Percentiles rank a stretch among this genome's conserved stretches.
These are phyloP conservation scores for Fusarium siculi DNA, from an alignment of 2,329 filamentous ascomycete genomes.

Conservation along the genomic window DNA sequence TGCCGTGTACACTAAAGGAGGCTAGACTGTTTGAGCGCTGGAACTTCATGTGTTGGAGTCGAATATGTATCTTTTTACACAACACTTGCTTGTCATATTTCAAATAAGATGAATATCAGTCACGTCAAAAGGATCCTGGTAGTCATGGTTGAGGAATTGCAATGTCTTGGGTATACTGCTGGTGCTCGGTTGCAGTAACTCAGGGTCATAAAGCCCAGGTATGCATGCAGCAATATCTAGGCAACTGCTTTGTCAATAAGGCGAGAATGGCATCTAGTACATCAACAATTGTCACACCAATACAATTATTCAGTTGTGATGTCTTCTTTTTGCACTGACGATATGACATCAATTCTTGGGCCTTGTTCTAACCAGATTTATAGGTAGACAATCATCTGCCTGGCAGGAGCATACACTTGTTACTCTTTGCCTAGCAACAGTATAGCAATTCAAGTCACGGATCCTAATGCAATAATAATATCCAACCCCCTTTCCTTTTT, in stretches of 20 bases:
- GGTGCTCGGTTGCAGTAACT: background rate
- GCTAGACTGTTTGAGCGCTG: slow-evolving; percentile 1
- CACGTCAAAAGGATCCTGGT: background rate
- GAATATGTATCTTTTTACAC: background rate
- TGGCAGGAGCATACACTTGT: background rate
- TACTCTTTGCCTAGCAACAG: background rate
- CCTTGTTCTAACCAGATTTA: background rate
- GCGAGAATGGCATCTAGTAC: too few relatives aligned
- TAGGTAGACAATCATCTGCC: background rate
- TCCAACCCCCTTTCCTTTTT: background rate
- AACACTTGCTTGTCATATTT: background rate
- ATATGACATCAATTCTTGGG: background rate
- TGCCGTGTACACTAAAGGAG: background rate
- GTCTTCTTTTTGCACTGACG: background rate
- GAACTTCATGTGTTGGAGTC: background rate
- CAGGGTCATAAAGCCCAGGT: background rate
- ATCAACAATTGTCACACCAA: background rate
- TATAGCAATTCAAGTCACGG: background rate
- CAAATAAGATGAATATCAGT: background rate
- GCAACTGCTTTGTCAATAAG: background rate
- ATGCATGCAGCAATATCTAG: background rate
- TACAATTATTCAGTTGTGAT: too few relatives aligned
- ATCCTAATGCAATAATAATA: background rate
- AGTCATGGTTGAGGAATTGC: background rate
- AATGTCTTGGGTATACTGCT: background rate